Base-by-base conservation (phyloP, 208 protist species). In the Trypanosoma scelopori region DNA sequence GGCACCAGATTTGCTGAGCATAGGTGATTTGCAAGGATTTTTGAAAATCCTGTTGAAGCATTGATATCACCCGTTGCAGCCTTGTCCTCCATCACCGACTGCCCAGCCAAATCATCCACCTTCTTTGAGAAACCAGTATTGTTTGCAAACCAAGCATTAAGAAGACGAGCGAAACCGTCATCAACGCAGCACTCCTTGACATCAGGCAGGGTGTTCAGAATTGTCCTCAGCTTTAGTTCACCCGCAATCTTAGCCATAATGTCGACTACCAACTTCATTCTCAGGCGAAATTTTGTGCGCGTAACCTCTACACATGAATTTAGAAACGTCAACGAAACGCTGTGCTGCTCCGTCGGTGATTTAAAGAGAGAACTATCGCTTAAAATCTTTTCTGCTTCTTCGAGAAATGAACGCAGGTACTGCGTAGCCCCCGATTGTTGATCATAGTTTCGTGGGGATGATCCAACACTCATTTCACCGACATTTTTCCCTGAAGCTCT, bases 231-330 rank as follows among this genome's bases (percentile, higher is more conserved):
- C 66, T 86, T 86, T 23, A 73, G 23, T 62, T 82, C 65, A 50
- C 65, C 22, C 13, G 64, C 50, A 58, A 73, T 61, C 51, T 61
- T 56, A 47, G 60, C 52, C 20, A 76, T 63, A 12, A 60, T 61
- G 6, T 66, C 58, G 7, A 79, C 76, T 45, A 91, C 82, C 27
- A 68, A 62, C 27, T 84, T 82, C 35, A 85, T 74, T 68, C 87
- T 92, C 55, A 95, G 71, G 28, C 85, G 85, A 57, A 90, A 92
- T 76, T 86, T 91, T 32, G 71, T 95, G 13, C 89, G 85, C 41
- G 78, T 84, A 42, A 92, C 78, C 59, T 95, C 85, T 16, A 76
- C 79, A 73, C 78, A 89, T 43, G 89, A 89, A 71, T 95, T 95
- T 23, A 84, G 76, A 47, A 95, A 92, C 4, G 84, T 91, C 32